Evolutionary conservation across 257 asterid genomes (phyloP), one percentile per base, ranked within the genome.

Genomic region (Przewalskia tangutica): DNA sequence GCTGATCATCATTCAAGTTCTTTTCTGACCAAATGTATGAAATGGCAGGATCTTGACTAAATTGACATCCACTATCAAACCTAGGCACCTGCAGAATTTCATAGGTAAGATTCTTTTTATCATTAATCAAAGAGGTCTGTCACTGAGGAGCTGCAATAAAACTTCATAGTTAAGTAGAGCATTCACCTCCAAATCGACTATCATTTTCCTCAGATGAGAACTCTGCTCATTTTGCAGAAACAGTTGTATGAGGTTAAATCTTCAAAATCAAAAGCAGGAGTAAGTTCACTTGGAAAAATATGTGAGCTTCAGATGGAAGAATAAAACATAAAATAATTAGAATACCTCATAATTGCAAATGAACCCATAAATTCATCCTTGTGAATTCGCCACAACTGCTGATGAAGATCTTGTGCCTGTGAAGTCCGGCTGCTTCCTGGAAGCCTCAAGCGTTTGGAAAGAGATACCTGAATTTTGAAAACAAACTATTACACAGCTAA

Each of bases 21-120:
- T 87, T 95, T 88, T 90, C 95, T 1, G 94, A 89, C 95, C 92
- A 89, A 81, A 94, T 88, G 66, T 95, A 94, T 58, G 97, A 91
- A 81, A 94, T 88, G 82, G 99, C 98, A 77, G 97, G 98, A 80
- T 95, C 99, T 88, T 95, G 99, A 86, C 98, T 96, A 83, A 87
- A 91, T 84, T 91, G 85, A 84, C 95, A 86, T 86, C 97, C 97
- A 87, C 97, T 89, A 66, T 95, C 99, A 90, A 92, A 95, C 83
- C 91, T 89, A 86, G 99, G 99, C 84, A 87, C 90, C 99, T 95
- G 87, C 82, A 73, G 60, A 23, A 50, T 6, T 71, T 23, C 62
- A 73, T 7, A 20, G 42, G 13, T 73, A 73, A 46, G 42, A 48
- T 73, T 64, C 77, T 50, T 64, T 23, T 75, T 50, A 8, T 48